Base-by-base conservation (phyloP, 495 filamentous ascomycete species). In the Neurospora sublineolata region DNA sequence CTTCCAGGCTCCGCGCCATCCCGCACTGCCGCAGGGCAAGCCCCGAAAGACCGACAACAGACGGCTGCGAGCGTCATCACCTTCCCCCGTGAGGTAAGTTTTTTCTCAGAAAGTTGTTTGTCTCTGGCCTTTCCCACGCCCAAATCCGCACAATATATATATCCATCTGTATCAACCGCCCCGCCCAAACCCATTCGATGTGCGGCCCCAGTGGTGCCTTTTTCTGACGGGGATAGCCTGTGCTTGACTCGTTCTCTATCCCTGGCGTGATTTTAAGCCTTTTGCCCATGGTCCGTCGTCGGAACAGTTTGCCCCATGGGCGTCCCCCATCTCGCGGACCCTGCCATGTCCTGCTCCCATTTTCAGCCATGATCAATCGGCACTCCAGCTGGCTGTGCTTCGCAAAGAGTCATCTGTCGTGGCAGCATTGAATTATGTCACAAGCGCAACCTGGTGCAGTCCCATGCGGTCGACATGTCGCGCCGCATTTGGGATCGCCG, bases 21-120 rank as follows among this genome's bases (percentile, higher is more conserved):
- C 83, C 7, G 78, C 77, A 39, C 79, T 85, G 20, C 83, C 83
- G 23, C 83, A 84, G 64, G 83, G 83, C 36, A 64, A 75, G 7
- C 82, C 82, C 69, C 81, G 82, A 40, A 83, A 80, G 68, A 83
- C 83, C 37, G 80, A 81, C 68, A 81, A 79, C 70, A 74, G 70
- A 67, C 78, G 83, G 20, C 79, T 83, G 39, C 77, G 82, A 52
- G 78, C 79, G n/a, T 81, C 81, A 37, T 85, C 83, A n/a, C 83
- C 83, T 37, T 81, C 80, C 52, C 82, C 83, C 68, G 75, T 78
- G 71, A 84, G 78, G 83, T 85, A 77, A 84, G 83, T 82, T 73
- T n/a, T 38, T 67, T 71, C 44, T 69, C 3, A 0, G 14, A 30
- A 16, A 30, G 71, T 70, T 52, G 64, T 71, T 67, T 72, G n/a